Conservation (phyloP, 805 yeast genomes). For the Yamadazyma takamatsuzukensis region DNA sequence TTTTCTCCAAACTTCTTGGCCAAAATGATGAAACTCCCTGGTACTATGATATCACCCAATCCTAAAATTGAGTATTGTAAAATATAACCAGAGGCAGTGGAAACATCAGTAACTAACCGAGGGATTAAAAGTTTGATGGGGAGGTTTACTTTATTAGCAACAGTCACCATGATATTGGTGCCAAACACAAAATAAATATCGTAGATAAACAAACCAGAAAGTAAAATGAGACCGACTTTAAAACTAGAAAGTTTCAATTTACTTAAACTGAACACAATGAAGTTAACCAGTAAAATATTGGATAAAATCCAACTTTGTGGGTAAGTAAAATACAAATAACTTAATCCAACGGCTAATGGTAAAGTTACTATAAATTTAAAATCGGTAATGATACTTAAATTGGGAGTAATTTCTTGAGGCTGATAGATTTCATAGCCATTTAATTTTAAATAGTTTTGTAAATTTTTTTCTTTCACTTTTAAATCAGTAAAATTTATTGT, state of each 20-base stretch:
- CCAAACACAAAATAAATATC: slow-evolving; percentile 68
- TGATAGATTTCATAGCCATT: slow-evolving; percentile 13
- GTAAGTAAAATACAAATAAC: slow-evolving; percentile 6
- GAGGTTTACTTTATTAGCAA: slow-evolving; percentile 52
- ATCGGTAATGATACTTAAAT: slow-evolving; percentile 19
- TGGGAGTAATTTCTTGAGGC: slow-evolving; percentile 23
- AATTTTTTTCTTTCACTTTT: background rate
- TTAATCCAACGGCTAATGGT: slow-evolving; percentile 12
- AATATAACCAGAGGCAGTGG: background rate
- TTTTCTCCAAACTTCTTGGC: slow-evolving; percentile 49
- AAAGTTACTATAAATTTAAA: slow-evolving; percentile 11
- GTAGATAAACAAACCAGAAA: slow-evolving; percentile 52
- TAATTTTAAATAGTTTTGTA: background rate
- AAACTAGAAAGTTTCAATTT: slow-evolving; percentile 40
- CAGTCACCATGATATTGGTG: slow-evolving; percentile 58
- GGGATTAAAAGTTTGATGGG: slow-evolving; percentile 54
- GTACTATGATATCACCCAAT: slow-evolving; percentile 63
- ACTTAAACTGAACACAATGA: slow-evolving; percentile 43
- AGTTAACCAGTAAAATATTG: slow-evolving; percentile 39
- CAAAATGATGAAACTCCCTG: slow-evolving; percentile 51
- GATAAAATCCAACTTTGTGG: slow-evolving; percentile 18
- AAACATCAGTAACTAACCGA: slow-evolving; percentile 3
- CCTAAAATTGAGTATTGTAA: slow-evolving; percentile 45
- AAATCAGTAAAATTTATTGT: slow-evolving; percentile 1
- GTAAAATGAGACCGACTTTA: slow-evolving; percentile 41